Conservation (phyloP, 768 basidiomycete species). For the Pleurotus citrinopileatus region DNA sequence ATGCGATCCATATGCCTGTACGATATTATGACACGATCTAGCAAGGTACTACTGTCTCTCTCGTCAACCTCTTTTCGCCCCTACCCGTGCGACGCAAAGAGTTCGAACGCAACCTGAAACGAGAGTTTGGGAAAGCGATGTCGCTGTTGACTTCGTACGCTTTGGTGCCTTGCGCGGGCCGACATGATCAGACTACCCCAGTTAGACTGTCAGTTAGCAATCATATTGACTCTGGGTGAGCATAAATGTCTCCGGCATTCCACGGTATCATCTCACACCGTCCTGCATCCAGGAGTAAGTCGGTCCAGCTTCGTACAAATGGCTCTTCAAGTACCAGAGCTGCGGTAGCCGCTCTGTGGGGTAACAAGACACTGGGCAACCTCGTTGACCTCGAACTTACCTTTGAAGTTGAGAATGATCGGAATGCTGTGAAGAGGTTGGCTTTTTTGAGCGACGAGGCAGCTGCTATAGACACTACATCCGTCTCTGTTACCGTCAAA, state of each 20-base stretch:
- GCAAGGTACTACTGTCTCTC: constrained; percentile 82
- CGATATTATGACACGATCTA: constrained; percentile 25
- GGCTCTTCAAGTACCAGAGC: constrained; percentile 61
- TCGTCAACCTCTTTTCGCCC: constrained; percentile 72
- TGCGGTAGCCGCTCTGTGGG: constrained; percentile 79
- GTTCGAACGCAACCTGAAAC: constrained; percentile 81
- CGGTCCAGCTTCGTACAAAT: constrained; percentile 69
- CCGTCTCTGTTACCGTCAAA: constrained; percentile 49
- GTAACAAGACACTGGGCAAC: constrained; percentile 73
- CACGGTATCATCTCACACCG: too few relatives aligned
- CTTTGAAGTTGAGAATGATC: constrained; percentile 70
- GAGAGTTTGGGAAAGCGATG: constrained; percentile 88
- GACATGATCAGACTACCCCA: constrained; percentile 31
- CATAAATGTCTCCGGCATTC: background rate
- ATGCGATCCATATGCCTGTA: background rate
- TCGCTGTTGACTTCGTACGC: constrained; percentile 85
- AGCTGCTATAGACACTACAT: constrained; percentile 19
- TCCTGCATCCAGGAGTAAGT: constrained; percentile 47
- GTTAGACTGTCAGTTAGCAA: constrained; percentile 77
- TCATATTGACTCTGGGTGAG: constrained; percentile 67
- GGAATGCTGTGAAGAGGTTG: constrained; percentile 38
- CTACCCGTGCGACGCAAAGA: constrained; percentile 93
- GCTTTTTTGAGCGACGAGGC: constrained; percentile 19
- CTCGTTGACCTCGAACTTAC: constrained; percentile 69
- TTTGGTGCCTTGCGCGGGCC: constrained; percentile 70